These are phyloP conservation scores for Tylopilus subfusipes DNA, from an alignment of 768 basidiomycete species.

Conservation along the genomic window DNA sequence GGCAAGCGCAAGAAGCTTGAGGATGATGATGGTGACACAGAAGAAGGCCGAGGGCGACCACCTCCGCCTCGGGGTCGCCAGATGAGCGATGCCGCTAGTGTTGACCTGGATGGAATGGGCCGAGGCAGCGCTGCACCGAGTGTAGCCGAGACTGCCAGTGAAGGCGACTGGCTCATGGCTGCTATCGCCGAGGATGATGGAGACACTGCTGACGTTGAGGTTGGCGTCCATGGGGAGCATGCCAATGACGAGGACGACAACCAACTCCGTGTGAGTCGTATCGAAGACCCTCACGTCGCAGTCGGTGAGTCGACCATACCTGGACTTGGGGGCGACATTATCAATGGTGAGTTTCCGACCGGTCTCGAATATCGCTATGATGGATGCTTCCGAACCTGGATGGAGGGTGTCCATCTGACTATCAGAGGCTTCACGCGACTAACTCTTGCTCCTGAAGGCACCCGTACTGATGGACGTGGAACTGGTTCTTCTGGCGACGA, in stretches of 20 bases:
- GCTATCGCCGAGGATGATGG: conserved; percentile 74
- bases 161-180: conserved; percentile 87
- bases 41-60: conserved; percentile 66
- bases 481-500: conserved; percentile 31
- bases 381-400: conserved; percentile 43
- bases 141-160: conserved; percentile 57
- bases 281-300: conserved; percentile 38
- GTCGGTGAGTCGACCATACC: conserved; percentile 32
- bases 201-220: conserved; percentile 54
- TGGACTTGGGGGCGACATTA: conserved; percentile 31
- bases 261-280: conserved; percentile 41
- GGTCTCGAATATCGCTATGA: conserved; percentile 33
- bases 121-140: conserved; percentile 65
- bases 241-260: conserved; percentile 45
- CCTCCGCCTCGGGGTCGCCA: conserved; percentile 49
- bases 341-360: conserved; percentile 54
- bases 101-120: conserved; percentile 54
- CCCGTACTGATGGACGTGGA: conserved; percentile 37
- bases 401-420: conserved; percentile 40
- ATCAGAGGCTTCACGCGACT: conserved; percentile 53
- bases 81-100: conserved; percentile 54
- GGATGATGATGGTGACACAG: conserved; percentile 79
- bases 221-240: conserved; percentile 48
- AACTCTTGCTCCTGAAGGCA: conserved; percentile 44
- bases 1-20: conserved; percentile 88